phyloP scores from a whole-genome alignment of 371 early-diverging fungal genomes.

The Astathelohania contejeani region DNA sequence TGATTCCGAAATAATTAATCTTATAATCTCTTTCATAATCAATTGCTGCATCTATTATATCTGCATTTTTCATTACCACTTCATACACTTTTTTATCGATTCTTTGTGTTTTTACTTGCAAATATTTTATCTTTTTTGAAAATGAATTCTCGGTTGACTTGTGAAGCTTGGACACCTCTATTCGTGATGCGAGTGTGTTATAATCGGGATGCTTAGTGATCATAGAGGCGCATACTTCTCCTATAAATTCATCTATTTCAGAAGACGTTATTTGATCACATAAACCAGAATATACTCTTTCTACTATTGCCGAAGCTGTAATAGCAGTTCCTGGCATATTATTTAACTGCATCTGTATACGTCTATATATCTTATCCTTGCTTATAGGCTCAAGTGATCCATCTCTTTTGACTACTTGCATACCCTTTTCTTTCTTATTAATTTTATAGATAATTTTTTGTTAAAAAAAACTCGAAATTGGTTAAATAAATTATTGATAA shows the following conservation, averaged over 20 bases:
- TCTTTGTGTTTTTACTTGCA: constrained; percentile 68
- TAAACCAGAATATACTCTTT: no score
- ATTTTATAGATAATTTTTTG: no score
- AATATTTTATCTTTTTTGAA: constrained; percentile 65
- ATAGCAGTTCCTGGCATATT: no score
- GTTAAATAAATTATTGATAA: no score
- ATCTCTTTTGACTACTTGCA: no score
- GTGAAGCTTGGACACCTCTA: constrained; percentile 84
- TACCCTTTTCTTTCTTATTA: no score
- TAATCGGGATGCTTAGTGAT: constrained; percentile 88
- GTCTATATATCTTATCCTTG: no score
- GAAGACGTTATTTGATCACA: neutral
- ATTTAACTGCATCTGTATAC: no score
- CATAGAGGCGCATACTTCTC: constrained; percentile 37
- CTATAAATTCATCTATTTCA: neutral
- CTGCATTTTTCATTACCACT: constrained; percentile 60
- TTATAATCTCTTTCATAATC: constrained; percentile 81
- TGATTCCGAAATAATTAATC: constrained; percentile 94
- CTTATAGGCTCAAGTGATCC: no score
- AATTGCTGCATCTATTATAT: constrained; percentile 69
- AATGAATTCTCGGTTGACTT: constrained; percentile 81
- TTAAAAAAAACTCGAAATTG: no score
- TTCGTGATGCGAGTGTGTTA: constrained; percentile 80
- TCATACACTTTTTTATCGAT: constrained; percentile 63
- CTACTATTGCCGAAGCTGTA: no score